Evolutionary conservation across 257 asterid species (phyloP), one percentile per base, ranked within the genome.

Genomic region (Salvia splendens): DNA sequence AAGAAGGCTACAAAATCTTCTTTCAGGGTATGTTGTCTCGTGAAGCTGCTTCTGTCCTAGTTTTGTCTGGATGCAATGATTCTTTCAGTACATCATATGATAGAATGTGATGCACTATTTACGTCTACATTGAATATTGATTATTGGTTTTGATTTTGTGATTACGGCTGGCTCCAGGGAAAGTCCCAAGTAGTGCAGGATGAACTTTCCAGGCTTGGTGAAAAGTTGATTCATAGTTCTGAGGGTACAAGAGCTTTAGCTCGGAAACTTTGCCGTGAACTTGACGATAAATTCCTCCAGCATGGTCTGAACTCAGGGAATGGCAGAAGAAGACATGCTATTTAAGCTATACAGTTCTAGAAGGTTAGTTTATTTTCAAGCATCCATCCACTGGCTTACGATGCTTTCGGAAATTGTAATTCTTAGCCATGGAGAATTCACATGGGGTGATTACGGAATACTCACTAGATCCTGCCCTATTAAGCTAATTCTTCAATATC

Each of bases 221-320:
- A 86, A 68, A 87, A 84, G 84, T 83, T 93, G 96, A 95, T 93
- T 73, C 69, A 79, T 54, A 90, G 95, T 78, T 61, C 96, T 55
- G 99, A 93, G 81, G 99, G 99, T 64, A 90, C 97, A n/a, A 82
- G 83, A 71, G 99, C 99, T 49, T 81, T 93, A 71, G 99, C 99
- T 51, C 76, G 88, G 85, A 97, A 90, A 79, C 97, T 90, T 61
- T 93, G 99, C 83, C 95, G 99, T 61, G 99, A 93, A 80, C 91
- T 90, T 74, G 99, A 93, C 87, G 99, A 93, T 75, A 93, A 90
- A 82, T 93, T 93, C 82, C 99, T 93, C 77, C 95, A 75, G 85
- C 97, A 93, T 60, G 61, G 64, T 73, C 73, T 65, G 33, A 63
- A 60, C 47, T 61, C 17, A 9, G 42, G 38, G 53, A 36, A 91